Base-by-base conservation (phyloP, 2,329 filamentous ascomycete genomes). In the Cladophialophora exuberans region DNA sequence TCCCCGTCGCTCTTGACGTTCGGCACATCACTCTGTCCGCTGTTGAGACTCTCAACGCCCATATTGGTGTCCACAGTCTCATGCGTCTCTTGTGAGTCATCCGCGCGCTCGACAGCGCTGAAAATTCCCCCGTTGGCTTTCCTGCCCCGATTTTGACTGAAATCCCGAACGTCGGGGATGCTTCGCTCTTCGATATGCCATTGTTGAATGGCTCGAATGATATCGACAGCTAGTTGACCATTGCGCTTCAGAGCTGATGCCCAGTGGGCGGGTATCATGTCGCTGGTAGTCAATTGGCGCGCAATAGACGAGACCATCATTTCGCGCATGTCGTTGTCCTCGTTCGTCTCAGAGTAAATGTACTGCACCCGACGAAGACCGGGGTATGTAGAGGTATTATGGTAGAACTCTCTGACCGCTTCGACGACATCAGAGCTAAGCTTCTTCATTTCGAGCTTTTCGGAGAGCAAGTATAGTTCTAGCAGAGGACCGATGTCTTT, bases 181-280 rank as follows among this genome's bases (percentile, higher is more conserved):
- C 67, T 66, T 20, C 74, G 70, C 52, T 74, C 72, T 39, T 79
- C 76, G 31, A 82, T 66, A 36, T 76, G 69, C 79, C 79, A 82
- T 60, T 78, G 76, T 70, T 82, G 79, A 61, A 82, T 79, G 3
- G 73, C 72, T 26, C 73, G 67, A 59, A 82, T 80, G 53, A 82
- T 76, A 61, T 82, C 79, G 36, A 82, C 79, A 2, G 79, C 79
- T 48, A 82, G 66, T 63, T 81, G 76, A 0, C 79, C 79, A 59
- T 82, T 81, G 69, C 78, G 78, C 64, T 75, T 69, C 46, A 82
- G 67, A 5, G 79, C 79, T 64, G 77, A 78, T 62, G 79, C 79
- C 79, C 79, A 82, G 62, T 82, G 78, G 30, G 67, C 60, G 1
- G 79, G 79, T 35, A 82, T 78, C 58, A 57, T 74, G 18, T 79